These are phyloP conservation scores for Phaseolus coccineus DNA, from an alignment of 331 rosid species.

Conservation along the genomic window DNA sequence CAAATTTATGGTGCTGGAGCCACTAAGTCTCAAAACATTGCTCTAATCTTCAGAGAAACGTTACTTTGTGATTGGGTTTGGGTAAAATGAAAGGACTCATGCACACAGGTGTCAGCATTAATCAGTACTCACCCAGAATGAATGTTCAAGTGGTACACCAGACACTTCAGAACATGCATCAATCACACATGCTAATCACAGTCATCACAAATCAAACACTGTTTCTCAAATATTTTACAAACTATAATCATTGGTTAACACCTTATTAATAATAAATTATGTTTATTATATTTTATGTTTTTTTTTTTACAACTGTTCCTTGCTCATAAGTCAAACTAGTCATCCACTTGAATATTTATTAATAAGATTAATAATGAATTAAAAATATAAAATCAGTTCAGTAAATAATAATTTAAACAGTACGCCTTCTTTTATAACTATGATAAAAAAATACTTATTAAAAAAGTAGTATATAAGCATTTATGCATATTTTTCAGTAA, in stretches of 20 bases:
- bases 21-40: not conserved
- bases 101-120: constrained; percentile 23
- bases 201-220: not conserved
- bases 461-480: too few relatives aligned
- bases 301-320: too few relatives aligned
- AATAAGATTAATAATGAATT: too few relatives aligned
- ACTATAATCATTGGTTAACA: not conserved
- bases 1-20: constrained; percentile 6
- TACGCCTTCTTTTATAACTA: too few relatives aligned
- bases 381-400: too few relatives aligned
- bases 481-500: too few relatives aligned
- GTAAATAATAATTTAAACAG: too few relatives aligned
- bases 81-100: not conserved
- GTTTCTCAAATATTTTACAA: not conserved
- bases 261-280: not conserved
- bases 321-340: too few relatives aligned
- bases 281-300: too few relatives aligned
- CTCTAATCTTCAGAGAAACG: constrained; percentile 28
- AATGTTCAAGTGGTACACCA: not conserved
- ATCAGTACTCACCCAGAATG: constrained; percentile 2
- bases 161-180: constrained; percentile 12
- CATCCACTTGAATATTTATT: too few relatives aligned
- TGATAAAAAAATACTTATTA: too few relatives aligned
- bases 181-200: constrained; percentile 15
- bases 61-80: not conserved